Base-by-base conservation (phyloP, 148 eudicot genomes). In the Arbutus unedo region DNA sequence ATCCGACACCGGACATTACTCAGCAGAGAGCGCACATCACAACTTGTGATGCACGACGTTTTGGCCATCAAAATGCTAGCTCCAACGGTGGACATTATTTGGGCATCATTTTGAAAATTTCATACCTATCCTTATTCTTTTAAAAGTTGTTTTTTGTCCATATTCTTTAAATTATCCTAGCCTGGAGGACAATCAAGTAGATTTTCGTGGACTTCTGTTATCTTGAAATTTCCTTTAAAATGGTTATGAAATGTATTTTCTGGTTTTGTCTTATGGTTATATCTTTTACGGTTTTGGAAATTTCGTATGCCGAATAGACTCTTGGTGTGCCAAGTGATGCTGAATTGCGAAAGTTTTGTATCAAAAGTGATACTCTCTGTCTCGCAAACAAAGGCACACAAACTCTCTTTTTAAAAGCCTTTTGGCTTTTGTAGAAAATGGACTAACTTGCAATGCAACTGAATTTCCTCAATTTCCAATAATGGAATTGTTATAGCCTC, bases 291-390 rank as follows among this genome's bases (percentile, higher is more conserved):
- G 11, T 76, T 76, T 25, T 25, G 59, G 3, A 50, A 47, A 21
- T 48, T 53, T 25, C 25, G n/a, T 3, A 38, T 57, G 7, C 18
- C 7, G 7, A 66, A 45, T 48, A 59, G 3, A 43, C 21, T 78
- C 38, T 56, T 78, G 16, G 51, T 8, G 23, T 44, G 53, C 43
- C 81, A 43, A 57, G 7, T 78, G 70, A n/a, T 57, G 41, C 53
- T 78, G 50, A 78, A 56, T 78, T 59, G 50, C 44, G 51, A n/a
- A 73, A 73, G 13, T 44, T 47, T 44, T 47, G 51, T 73, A 7
- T 15, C 14, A 51, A 44, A 72, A 71, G 10, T 71, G 23, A 43
- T 2, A 16, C 14, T 14, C 23, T 43, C 11, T 44, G 38, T 31
- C 50, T 0, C 49, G 23, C 43, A 60, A 2, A 59, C 25, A 59